These are phyloP conservation scores for Trametes cinnabarina DNA, from an alignment of 768 basidiomycete genomes.

Conservation along the genomic window DNA sequence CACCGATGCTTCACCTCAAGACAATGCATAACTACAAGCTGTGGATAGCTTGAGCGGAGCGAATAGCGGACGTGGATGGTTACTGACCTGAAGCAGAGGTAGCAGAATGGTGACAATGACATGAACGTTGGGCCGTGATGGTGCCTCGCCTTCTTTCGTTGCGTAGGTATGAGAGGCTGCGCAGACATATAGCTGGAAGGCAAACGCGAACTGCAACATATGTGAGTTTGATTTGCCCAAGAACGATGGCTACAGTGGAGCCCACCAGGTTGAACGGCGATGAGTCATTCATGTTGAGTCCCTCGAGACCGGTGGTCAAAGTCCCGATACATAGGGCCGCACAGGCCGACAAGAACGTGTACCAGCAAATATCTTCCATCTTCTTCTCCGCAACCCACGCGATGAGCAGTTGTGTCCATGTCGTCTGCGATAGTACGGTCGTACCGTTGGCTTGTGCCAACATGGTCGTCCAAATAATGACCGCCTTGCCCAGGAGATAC, in stretches of 20 bases:
- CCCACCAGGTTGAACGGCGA: constrained; percentile 73
- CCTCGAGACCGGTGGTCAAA: constrained; percentile 67
- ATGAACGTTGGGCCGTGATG: constrained; percentile 70
- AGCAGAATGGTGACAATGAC: constrained; percentile 69
- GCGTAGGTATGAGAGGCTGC: constrained; percentile 60
- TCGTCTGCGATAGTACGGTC: constrained; percentile 34
- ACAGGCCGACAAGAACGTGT: constrained; percentile 68
- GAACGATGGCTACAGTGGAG: constrained; percentile 11
- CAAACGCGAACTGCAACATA: constrained; percentile 61
- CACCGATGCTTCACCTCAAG: constrained; percentile 62
- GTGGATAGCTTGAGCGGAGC: not conserved
- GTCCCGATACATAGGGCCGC: constrained; percentile 62
- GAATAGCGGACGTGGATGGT: no score
- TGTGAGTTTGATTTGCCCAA: not conserved
- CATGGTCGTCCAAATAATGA: constrained; percentile 57
- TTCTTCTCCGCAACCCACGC: constrained; percentile 48
- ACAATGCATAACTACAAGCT: constrained; percentile 65
- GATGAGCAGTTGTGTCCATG: constrained; percentile 37
- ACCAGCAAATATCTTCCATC: constrained; percentile 70
- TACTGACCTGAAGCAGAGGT: constrained; percentile 64
- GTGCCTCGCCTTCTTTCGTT: constrained; percentile 41
- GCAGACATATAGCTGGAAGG: constrained; percentile 74
- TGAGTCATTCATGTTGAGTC: constrained; percentile 46
- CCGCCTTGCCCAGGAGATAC: constrained; percentile 55
- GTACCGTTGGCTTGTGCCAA: constrained; percentile 50